These are phyloP conservation scores for Pseudognaphalium luteoalbum DNA, from an alignment of 129 eudicot genomes.

Conservation along the genomic window DNA sequence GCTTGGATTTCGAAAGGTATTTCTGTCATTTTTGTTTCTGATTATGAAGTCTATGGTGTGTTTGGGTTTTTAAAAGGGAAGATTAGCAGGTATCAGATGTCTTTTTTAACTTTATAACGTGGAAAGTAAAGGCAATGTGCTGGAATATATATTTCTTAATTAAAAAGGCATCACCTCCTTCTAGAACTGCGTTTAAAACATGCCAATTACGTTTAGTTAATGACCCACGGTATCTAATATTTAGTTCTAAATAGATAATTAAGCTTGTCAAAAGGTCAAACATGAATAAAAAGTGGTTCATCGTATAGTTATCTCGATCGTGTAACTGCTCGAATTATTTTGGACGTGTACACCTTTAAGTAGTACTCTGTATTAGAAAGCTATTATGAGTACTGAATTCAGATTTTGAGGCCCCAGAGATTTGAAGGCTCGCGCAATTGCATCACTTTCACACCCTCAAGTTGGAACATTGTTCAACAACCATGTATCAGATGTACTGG, in stretches of 20 bases:
- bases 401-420: neutral
- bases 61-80: too few species aligned
- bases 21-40: too few species aligned
- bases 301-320: neutral
- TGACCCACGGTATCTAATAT: too few species aligned
- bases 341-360: neutral
- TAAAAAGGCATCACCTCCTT: neutral
- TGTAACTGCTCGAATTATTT: neutral
- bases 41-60: too few species aligned
- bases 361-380: neutral
- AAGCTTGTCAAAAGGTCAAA: neutral
- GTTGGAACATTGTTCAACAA: neutral
- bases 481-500: conserved; percentile 5
- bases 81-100: too few species aligned
- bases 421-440: neutral
- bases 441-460: neutral
- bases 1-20: too few species aligned
- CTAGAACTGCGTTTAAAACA: neutral
- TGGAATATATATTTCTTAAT: too few species aligned
- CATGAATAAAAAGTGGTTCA: neutral
- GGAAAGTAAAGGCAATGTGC: too few species aligned
- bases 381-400: neutral
- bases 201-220: neutral
- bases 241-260: neutral
- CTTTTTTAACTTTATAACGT: too few species aligned